These are phyloP conservation scores for Phaeoacremonium minimum DNA, from an alignment of 2,329 filamentous ascomycete genomes.

Conservation along the genomic window DNA sequence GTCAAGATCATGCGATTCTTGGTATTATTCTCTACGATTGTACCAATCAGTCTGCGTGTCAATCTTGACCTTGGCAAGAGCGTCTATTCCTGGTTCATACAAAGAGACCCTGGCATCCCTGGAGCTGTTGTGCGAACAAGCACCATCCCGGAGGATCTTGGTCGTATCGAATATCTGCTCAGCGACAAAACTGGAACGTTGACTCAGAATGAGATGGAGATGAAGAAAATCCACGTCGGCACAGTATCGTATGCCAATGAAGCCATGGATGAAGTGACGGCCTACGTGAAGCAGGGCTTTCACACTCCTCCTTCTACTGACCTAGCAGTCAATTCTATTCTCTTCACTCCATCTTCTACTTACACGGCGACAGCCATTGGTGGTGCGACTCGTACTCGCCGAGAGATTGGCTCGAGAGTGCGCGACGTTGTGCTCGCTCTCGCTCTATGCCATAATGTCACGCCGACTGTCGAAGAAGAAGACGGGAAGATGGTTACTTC, in stretches of 20 bases:
- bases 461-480: conserved; percentile 81
- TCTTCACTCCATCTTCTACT: conserved; percentile 74
- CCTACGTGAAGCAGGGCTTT: conserved; percentile 84
- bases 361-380: conserved; percentile 57
- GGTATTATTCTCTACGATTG: conserved; percentile 98
- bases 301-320: conserved; percentile 44
- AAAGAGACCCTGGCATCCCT: conserved; percentile 82
- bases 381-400: conserved; percentile 73
- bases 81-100: conserved; percentile 93
- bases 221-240: conserved; percentile 97
- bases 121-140: conserved; percentile 93
- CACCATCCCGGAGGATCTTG: conserved; percentile 94
- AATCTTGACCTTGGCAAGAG: conserved; percentile 97
- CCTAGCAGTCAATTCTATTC: conserved; percentile 35
- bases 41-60: conserved; percentile 92
- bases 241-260: conserved; percentile 98
- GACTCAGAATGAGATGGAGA: conserved; percentile 97
- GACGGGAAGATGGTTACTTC: conserved; percentile 72
- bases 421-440: conserved; percentile 89
- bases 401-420: conserved; percentile 91
- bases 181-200: conserved; percentile 98
- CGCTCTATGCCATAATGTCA: conserved; percentile 95
- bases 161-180: conserved; percentile 90
- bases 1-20: conserved; percentile 97
- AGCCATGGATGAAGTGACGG: conserved; percentile 93